Evolutionary conservation across 75 land plant genomes (phyloP).

Genomic region (Pinus albicaulis): DNA sequence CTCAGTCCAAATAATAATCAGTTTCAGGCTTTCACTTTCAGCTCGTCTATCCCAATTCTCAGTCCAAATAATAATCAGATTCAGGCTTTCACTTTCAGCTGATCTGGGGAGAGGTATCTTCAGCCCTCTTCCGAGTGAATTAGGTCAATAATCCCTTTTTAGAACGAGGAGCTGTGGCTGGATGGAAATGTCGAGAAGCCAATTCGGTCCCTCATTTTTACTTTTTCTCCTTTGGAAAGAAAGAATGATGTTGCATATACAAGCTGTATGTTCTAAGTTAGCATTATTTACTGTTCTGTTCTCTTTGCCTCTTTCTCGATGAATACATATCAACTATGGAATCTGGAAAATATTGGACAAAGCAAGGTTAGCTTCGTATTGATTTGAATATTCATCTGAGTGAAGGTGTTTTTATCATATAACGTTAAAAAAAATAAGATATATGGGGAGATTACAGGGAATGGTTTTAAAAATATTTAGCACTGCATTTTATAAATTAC

Average conservation of each 20-base stretch:
- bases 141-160: conserved; percentile 11
- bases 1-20: conserved; percentile 36
- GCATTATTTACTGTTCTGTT: not conserved
- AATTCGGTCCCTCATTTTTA: not conserved
- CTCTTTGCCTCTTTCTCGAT: not conserved
- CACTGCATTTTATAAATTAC: too few relatives aligned
- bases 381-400: too few relatives aligned
- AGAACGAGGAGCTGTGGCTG: conserved; percentile 41
- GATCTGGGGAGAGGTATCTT: conserved; percentile 32
- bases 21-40: conserved; percentile 47
- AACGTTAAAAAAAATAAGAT: too few relatives aligned
- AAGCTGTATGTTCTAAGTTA: not conserved
- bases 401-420: too few relatives aligned
- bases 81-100: conserved; percentile 46
- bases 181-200: not conserved
- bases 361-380: too few relatives aligned
- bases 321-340: conserved; percentile 5
- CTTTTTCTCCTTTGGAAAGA: conserved; percentile 1
- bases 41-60: conserved; percentile 35
- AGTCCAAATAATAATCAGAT: conserved; percentile 40
- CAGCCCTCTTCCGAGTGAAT: conserved; percentile 38
- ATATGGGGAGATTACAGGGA: too few relatives aligned
- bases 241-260: too few relatives aligned
- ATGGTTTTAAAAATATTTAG: too few relatives aligned
- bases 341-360: not conserved